A percentile compares a stretch with the other conserved stretches of the same genome.
Evolutionary conservation across 208 protist species (phyloP).

Genomic region (Wallacemonas sp.): DNA sequence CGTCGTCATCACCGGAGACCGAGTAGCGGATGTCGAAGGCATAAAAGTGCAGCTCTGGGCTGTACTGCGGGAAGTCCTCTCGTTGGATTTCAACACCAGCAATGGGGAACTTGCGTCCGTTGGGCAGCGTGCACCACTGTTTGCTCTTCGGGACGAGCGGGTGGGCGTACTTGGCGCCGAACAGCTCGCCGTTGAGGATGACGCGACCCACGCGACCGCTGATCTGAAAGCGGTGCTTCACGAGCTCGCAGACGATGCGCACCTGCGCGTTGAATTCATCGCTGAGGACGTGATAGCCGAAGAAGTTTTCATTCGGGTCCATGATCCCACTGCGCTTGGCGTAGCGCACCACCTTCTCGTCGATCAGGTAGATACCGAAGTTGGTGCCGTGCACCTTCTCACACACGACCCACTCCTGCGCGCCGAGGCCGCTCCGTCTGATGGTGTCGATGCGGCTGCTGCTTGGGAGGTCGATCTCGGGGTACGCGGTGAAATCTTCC

Average conservation of each 20-base stretch:
- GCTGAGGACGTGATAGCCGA: constrained; percentile 84
- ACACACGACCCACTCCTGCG: constrained; percentile 80
- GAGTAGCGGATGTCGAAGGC: constrained; percentile 89
- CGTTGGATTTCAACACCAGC: constrained; percentile 77
- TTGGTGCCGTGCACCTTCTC: constrained; percentile 91
- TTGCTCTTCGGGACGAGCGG: constrained; percentile 81
- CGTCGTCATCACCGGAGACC: constrained; percentile 71
- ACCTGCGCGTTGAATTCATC: constrained; percentile 75
- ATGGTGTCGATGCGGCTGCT: constrained; percentile 85
- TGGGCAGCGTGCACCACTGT: constrained; percentile 84
- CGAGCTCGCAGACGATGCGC: constrained; percentile 54
- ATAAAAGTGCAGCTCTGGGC: constrained; percentile 86
- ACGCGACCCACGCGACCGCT: constrained; percentile 62
- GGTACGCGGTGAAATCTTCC: constrained; percentile 78
- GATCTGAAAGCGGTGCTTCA: constrained; percentile 76
- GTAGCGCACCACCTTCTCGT: constrained; percentile 65
- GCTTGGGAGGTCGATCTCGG: constrained; percentile 82
- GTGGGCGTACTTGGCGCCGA: constrained; percentile 88
- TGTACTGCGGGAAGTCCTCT: constrained; percentile 90
- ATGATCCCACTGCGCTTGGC: constrained; percentile 88
- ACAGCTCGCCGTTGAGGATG: constrained; percentile 84
- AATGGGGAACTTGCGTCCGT: constrained; percentile 78
- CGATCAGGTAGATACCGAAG: constrained; percentile 81
- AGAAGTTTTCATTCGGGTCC: constrained; percentile 90
- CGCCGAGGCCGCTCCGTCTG: constrained; percentile 52